A percentile compares a stretch with the other conserved stretches of the same genome.
Evolutionary conservation across 768 basidiomycete genomes (phyloP).

Genomic region (Lactarius sp.): DNA sequence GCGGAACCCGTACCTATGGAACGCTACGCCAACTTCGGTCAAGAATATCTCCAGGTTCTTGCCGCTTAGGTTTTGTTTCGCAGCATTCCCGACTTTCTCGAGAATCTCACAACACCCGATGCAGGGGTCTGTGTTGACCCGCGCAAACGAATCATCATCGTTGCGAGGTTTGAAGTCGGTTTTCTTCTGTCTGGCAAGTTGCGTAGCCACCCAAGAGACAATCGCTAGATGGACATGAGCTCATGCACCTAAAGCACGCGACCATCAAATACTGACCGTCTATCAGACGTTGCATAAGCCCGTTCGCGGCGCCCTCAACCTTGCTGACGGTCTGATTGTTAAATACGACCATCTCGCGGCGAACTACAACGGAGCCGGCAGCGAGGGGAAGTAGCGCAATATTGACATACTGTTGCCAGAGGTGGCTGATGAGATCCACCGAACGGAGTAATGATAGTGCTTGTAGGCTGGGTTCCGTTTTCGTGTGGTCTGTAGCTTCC

Average conservation of each 20-base stretch:
- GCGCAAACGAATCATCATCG: slow-evolving; percentile 90
- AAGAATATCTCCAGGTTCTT: slow-evolving; percentile 92
- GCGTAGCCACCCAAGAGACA: slow-evolving; percentile 64
- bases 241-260: background rate
- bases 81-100: slow-evolving; percentile 73
- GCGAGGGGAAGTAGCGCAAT: slow-evolving; percentile 87
- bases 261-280: slow-evolving; percentile 54
- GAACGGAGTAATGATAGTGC: slow-evolving; percentile 58
- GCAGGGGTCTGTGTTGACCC: slow-evolving; percentile 94
- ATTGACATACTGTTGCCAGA: slow-evolving; percentile 96
- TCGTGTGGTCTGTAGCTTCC: slow-evolving; percentile 62
- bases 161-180: slow-evolving; percentile 96
- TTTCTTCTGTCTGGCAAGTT: slow-evolving; percentile 89
- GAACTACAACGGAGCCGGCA: slow-evolving; percentile 75
- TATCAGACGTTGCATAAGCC: slow-evolving; percentile 69
- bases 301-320: slow-evolving; percentile 79
- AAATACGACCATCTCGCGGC: slow-evolving; percentile 90
- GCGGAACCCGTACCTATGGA: slow-evolving; percentile 63
- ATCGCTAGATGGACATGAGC: slow-evolving; percentile 44
- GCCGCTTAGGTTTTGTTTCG: slow-evolving; percentile 74
- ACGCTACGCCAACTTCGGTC: slow-evolving; percentile 89
- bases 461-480: slow-evolving; percentile 74
- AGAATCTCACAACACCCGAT: slow-evolving; percentile 77
- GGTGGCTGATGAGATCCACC: slow-evolving; percentile 85
- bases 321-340: slow-evolving; percentile 84